A percentile compares a stretch with the other conserved stretches of the same genome.
phyloP scores from a whole-genome alignment of 306 rosid genomes.

The Inga laurina region DNA sequence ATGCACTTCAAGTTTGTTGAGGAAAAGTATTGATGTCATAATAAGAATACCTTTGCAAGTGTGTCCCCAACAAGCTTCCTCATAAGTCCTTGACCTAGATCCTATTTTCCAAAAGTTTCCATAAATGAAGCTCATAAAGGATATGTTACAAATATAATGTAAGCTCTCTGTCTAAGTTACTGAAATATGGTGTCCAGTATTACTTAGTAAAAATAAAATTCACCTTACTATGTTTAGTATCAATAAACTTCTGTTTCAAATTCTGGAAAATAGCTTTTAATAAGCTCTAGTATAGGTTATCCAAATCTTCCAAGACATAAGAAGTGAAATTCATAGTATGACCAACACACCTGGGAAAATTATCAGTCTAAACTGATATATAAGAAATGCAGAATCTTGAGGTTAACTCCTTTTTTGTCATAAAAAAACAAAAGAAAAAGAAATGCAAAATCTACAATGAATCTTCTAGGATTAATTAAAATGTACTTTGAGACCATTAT shows the following conservation, averaged over 20 bases:
- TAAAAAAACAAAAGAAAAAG: neutral
- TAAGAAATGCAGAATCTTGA: neutral
- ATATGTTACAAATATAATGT: neutral
- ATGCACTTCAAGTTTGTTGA: constrained; percentile 5
- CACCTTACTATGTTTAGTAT: neutral
- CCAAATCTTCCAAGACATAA: neutral
- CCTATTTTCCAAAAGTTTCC: constrained; percentile 55
- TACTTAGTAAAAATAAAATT: neutral
- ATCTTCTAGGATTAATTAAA: neutral
- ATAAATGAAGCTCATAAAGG: constrained; percentile 17
- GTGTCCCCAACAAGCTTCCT: constrained; percentile 69
- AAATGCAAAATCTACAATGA: neutral
- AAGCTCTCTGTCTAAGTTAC: neutral
- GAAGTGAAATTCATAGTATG: neutral
- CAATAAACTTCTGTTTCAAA: neutral
- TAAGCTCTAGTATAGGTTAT: neutral
- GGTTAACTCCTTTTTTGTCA: too few relatives aligned
- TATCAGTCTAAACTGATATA: neutral
- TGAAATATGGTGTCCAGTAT: too few relatives aligned
- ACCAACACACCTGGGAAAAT: neutral
- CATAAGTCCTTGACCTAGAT: constrained; percentile 81
- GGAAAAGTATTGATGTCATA: neutral
- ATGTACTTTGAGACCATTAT: neutral
- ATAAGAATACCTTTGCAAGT: constrained; percentile 61
- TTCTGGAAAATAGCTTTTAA: neutral